phyloP scores from a whole-genome alignment of 2,329 filamentous ascomycete species.

The Aspergillus sp. region DNA sequence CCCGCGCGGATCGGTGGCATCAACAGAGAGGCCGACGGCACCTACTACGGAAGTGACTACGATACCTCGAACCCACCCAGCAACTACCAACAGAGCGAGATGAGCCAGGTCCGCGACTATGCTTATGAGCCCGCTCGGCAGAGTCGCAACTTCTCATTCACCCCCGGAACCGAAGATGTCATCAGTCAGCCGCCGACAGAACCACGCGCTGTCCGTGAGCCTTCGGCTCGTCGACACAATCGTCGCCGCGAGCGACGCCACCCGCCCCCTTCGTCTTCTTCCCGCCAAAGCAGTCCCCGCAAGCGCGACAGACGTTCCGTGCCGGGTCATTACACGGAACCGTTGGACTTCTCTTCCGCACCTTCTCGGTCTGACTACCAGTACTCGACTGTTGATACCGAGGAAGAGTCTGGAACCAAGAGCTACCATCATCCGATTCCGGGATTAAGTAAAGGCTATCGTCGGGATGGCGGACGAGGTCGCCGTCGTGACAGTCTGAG shows the following conservation, averaged over 20 bases:
- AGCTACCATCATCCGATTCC: conserved; percentile 59
- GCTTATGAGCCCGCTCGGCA: conserved; percentile 29
- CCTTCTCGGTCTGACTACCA: conserved; percentile 39
- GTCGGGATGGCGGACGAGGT: conserved; percentile 37
- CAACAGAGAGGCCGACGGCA: conserved; percentile 78
- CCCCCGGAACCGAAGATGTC: conserved; percentile 46
- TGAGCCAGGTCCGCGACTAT: conserved; percentile 50
- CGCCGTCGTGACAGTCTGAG: conserved; percentile 53
- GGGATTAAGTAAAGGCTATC: conserved; percentile 48
- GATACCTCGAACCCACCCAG: conserved; percentile 63
- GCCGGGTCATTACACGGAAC: conserved; percentile 43
- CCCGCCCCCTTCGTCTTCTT: conserved; percentile 23
- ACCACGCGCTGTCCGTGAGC: conserved; percentile 26
- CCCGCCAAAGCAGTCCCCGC: conserved; percentile 35
- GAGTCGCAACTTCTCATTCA: conserved; percentile 49
- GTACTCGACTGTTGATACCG: conserved; percentile 40
- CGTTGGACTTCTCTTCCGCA: conserved; percentile 43
- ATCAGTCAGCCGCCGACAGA: conserved; percentile 40
- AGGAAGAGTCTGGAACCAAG: conserved; percentile 50
- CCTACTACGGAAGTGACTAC: conserved; percentile 75
- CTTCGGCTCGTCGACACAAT: conserved; percentile 28
- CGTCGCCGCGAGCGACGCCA: conserved; percentile 31
- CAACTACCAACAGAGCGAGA: conserved; percentile 43
- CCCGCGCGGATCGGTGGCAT: conserved; percentile 83
- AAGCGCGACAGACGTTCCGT: conserved; percentile 36